Evolutionary conservation across 169 alveolate species (phyloP), one percentile per base, ranked within the genome.

Genomic region (Plasmodium cynomolgi): DNA sequence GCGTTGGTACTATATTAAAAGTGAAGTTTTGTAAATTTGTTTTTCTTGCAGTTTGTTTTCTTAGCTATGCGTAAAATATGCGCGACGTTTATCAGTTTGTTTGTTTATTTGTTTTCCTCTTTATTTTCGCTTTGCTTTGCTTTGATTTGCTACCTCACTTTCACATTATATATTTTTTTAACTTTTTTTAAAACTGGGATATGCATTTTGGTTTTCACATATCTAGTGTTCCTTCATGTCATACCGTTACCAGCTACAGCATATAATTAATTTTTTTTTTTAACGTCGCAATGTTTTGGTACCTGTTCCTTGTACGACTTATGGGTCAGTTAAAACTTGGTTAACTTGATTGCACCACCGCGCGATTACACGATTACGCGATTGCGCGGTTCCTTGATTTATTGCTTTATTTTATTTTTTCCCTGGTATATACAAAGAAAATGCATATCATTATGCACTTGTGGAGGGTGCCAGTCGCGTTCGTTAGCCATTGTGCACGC

Each of bases 81-180:
- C 75, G 9, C 15, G 33, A 20, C 7, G 33, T 31, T 62, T 62
- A 23, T n/a, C 15, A 7, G 29, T 20, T 20, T 62, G 15, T 58
- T 58, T n/a, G 0, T n/a, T 20, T 58, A n/a, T 56, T 56, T 56
- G n/a, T 56, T 56, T 56, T 56, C 26, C 23, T 56, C 72, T 56
- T n/a, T 17, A 56, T 56, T n/a, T 56, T 56, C 7, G n/a, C 26
- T 56, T 56, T 17, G 7, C 7, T 56, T 56, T 56, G 17, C 11
- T 44, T 44, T n/a, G n/a, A 44, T 44, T 44, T 44, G n/a, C 26
- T 56, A 1, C 9, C 75, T 9, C 75, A 13, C 75, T 26, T 62
- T 62, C 15, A 62, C 8, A 62, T 62, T 62, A 26, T n/a, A 23
- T 62, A 62, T 84, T 84, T 82, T 56, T 82, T 83, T 83, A 54